Conservation (phyloP, 257 asterid genomes). For the Cynanchum wilfordii region DNA sequence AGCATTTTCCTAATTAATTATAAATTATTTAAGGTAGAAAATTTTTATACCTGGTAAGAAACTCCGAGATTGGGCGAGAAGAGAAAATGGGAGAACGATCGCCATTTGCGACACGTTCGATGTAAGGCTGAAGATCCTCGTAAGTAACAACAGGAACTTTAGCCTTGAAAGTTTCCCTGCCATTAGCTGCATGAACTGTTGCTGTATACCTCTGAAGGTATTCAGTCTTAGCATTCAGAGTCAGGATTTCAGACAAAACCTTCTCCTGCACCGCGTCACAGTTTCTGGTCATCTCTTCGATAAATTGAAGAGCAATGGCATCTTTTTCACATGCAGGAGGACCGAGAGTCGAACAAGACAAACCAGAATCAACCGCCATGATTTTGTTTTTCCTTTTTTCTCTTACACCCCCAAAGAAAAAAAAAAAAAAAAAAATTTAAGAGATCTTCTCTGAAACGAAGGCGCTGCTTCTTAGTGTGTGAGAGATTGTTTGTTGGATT, state of each 20-base stretch:
- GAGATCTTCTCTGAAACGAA: background rate
- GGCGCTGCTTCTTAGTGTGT: background rate
- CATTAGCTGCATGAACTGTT: slow-evolving; percentile 46
- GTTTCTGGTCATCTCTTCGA: slow-evolving; percentile 56
- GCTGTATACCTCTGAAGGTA: slow-evolving; percentile 39
- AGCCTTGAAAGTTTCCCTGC: slow-evolving; percentile 58
- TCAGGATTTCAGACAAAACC: slow-evolving; percentile 52
- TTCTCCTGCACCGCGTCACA: slow-evolving; percentile 47
- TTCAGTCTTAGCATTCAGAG: slow-evolving; percentile 55
- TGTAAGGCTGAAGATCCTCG: slow-evolving; percentile 71
- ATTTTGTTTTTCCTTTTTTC: too few relatives aligned
- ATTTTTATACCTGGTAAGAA: slow-evolving; percentile 57
- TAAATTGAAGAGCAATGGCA: slow-evolving; percentile 49
- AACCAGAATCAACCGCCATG: slow-evolving; percentile 43
- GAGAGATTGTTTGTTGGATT: slow-evolving; percentile 1
- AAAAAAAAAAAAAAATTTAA: background rate
- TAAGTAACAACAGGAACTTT: slow-evolving; percentile 59
- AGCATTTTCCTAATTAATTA: too few relatives aligned
- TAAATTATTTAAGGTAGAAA: too few relatives aligned
- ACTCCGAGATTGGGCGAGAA: slow-evolving; percentile 70
- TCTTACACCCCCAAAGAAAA: background rate
- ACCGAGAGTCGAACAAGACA: slow-evolving; percentile 24
- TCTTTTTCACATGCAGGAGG: slow-evolving; percentile 47
- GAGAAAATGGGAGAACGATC: slow-evolving; percentile 65
- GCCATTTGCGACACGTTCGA: slow-evolving; percentile 72